phyloP scores from a whole-genome alignment of 306 rosid species.

The Gleditsia sinensis region DNA sequence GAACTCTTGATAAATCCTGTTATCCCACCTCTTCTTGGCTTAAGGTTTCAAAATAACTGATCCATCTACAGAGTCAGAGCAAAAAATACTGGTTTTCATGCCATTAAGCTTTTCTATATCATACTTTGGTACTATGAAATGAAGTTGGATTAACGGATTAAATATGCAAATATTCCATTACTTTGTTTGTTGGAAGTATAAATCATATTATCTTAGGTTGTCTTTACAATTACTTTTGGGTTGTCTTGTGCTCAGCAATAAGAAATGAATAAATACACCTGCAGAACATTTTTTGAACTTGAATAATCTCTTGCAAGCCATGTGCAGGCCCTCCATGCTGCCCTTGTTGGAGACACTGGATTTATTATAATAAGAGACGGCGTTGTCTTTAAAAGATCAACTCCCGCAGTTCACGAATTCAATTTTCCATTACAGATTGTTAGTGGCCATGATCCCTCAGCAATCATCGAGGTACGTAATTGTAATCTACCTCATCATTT shows the following conservation, averaged over 20 bases:
- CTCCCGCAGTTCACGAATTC: constrained; percentile 66
- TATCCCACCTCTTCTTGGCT: no score
- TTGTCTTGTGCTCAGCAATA: neutral
- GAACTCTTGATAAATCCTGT: no score
- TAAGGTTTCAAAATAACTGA: no score
- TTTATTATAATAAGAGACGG: constrained; percentile 68
- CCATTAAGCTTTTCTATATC: neutral
- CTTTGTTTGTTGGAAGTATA: constrained; percentile 8
- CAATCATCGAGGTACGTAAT: constrained; percentile 58
- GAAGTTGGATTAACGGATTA: no score
- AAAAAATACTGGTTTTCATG: neutral
- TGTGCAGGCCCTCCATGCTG: constrained; percentile 69
- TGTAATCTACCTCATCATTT: constrained; percentile 10
- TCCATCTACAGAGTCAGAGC: no score
- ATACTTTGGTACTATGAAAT: neutral
- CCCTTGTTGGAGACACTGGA: constrained; percentile 75
- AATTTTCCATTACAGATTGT: constrained; percentile 57
- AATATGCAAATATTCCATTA: neutral
- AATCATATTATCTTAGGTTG: neutral
- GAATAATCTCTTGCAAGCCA: constrained; percentile 28
- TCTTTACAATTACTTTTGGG: neutral
- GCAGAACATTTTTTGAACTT: constrained; percentile 11
- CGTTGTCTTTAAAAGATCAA: constrained; percentile 53
- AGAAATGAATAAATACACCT: constrained; percentile 19
- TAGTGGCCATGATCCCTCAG: constrained; percentile 56